Conservation (phyloP, 805 yeast species). For the Candida caryicola region DNA sequence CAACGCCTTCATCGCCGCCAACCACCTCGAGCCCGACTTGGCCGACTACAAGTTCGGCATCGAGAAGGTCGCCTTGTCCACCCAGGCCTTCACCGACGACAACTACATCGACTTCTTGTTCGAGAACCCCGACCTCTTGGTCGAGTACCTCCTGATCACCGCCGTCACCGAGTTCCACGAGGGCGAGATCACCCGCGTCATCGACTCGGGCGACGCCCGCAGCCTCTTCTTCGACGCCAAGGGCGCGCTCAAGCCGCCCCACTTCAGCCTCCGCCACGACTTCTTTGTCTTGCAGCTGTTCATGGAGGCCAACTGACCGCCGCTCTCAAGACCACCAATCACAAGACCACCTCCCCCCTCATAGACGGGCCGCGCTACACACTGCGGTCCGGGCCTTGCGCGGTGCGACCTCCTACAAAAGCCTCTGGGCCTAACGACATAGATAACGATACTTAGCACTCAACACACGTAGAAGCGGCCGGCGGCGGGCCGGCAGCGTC, state of each 20-base stretch:
- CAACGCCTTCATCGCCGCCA: conserved; percentile 1
- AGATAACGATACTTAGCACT: no score
- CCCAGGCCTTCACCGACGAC: conserved; percentile 15
- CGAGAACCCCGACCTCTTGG: conserved; percentile 22
- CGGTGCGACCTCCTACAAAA: no score
- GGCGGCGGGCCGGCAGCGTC: no score
- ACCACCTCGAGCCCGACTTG: conserved; percentile 6
- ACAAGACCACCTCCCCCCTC: no score
- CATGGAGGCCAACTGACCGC: no score
- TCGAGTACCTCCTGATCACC: conserved; percentile 27
- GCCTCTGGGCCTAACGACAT: no score
- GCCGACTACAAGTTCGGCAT: not conserved
- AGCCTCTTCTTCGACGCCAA: conserved; percentile 6
- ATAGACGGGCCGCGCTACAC: no score
- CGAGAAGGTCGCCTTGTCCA: conserved; percentile 1
- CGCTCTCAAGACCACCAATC: no score
- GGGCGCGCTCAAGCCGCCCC: conserved; percentile 4
- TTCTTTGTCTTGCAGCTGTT: not conserved
- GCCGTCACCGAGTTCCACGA: conserved; percentile 35
- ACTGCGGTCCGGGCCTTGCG: no score
- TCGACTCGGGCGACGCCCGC: conserved; percentile 7
- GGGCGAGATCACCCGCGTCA: conserved; percentile 20
- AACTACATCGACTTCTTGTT: conserved; percentile 26
- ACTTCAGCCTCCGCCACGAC: conserved; percentile 14
- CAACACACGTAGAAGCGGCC: no score